These are phyloP conservation scores for Alternaria brassicicola DNA, from an alignment of 2,329 filamentous ascomycete species.

Conservation along the genomic window DNA sequence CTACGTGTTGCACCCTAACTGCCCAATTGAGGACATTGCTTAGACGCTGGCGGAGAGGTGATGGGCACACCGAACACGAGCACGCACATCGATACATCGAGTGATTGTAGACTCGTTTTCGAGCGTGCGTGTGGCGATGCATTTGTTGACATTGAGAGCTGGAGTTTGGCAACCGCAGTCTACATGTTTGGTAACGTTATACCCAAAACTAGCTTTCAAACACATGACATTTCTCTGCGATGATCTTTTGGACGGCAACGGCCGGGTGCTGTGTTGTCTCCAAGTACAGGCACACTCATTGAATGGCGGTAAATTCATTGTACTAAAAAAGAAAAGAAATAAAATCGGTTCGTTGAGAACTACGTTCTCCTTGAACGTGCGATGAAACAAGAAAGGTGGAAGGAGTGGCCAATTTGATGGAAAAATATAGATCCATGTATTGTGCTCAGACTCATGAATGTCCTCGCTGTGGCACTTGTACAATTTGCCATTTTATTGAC, in stretches of 20 bases:
- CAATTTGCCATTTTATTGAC: neutral
- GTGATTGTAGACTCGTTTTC: neutral
- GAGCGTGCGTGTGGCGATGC: neutral
- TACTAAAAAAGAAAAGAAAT: too few relatives aligned
- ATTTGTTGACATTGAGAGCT: neutral
- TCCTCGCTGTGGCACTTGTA: neutral
- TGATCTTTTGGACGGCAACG: too few relatives aligned
- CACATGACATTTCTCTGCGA: neutral
- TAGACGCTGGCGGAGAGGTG: neutral
- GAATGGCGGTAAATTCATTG: too few relatives aligned
- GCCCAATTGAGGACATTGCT: constrained; percentile 70
- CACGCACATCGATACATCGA: neutral
- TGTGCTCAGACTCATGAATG: neutral
- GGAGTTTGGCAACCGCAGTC: neutral
- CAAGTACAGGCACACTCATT: too few relatives aligned
- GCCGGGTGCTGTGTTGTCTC: too few relatives aligned
- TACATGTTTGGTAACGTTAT: neutral
- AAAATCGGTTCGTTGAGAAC: too few relatives aligned
- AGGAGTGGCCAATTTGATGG: too few relatives aligned
- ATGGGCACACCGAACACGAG: neutral
- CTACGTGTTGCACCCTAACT: constrained; percentile 95
- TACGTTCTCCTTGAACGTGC: too few relatives aligned
- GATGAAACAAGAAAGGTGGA: too few relatives aligned
- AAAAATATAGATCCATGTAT: too few relatives aligned
- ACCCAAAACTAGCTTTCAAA: neutral